These are phyloP conservation scores for Chalciporus piperatoides DNA, from an alignment of 1,284 basidiomycete genomes.

Conservation along the genomic window DNA sequence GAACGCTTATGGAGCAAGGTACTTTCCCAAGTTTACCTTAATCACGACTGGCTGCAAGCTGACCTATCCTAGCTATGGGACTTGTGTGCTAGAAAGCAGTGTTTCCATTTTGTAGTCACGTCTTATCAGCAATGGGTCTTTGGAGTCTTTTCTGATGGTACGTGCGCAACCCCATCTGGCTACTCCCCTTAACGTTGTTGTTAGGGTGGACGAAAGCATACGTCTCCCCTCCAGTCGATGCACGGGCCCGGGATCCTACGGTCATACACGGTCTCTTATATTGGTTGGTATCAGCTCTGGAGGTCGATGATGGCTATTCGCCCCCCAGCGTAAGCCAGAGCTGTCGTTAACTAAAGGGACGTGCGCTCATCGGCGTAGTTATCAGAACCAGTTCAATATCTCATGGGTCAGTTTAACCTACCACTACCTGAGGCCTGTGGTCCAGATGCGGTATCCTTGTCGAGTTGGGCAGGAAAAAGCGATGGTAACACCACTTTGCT, in stretches of 20 bases:
- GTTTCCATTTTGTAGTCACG: constrained; percentile 44
- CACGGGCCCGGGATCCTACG: constrained; percentile 28
- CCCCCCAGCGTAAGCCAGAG: constrained; percentile 24
- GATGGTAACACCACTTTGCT: constrained; percentile 27
- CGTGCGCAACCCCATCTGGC: constrained; percentile 6
- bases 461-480: constrained; percentile 35
- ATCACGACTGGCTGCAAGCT: constrained; percentile 4
- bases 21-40: not conserved
- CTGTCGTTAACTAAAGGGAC: not conserved
- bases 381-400: constrained; percentile 36
- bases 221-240: constrained; percentile 33
- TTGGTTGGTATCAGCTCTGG: constrained; percentile 35
- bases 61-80: constrained; percentile 41
- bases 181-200: constrained; percentile 11
- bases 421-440: constrained; percentile 19
- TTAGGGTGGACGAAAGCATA: constrained; percentile 39
- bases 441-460: constrained; percentile 29
- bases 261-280: constrained; percentile 34
- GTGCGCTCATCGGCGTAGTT: constrained; percentile 27
- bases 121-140: constrained; percentile 50
- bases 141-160: constrained; percentile 48
- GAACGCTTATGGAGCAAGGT: constrained; percentile 49
- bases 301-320: constrained; percentile 31
- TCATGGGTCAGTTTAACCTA: constrained; percentile 28
- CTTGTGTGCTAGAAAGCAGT: constrained; percentile 37